These are phyloP conservation scores for Austroboletus eburneus DNA, from an alignment of 768 basidiomycete genomes.

Conservation along the genomic window DNA sequence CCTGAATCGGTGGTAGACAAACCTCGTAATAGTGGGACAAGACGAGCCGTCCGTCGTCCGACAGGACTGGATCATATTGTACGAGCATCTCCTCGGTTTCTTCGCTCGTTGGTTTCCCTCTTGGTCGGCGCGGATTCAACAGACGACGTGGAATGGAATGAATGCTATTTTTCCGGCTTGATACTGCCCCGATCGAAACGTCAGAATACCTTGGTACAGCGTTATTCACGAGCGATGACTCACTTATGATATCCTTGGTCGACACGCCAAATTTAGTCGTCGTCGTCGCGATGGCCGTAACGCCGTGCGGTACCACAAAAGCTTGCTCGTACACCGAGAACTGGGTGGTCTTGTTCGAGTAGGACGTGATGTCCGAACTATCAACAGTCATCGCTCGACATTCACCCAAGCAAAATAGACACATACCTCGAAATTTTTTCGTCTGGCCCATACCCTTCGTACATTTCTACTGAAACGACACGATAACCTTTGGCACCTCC, in stretches of 20 bases:
- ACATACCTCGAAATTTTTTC: conserved; percentile 70
- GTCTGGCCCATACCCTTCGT: conserved; percentile 68
- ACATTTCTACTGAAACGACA: conserved; percentile 82
- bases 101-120: conserved; percentile 64
- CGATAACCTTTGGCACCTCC: conserved; percentile 61
- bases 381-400: not conserved
- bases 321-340: conserved; percentile 63
- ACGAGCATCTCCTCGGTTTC: conserved; percentile 85
- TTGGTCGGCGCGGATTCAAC: conserved; percentile 81
- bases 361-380: conserved; percentile 54
- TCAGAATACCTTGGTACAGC: not conserved
- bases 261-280: conserved; percentile 87
- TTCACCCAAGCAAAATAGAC: not conserved
- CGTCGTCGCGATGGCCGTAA: conserved; percentile 71
- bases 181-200: conserved; percentile 46
- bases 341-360: conserved; percentile 48
- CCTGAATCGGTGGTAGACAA: too few relatives aligned
- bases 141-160: conserved; percentile 67
- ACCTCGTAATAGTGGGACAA: conserved; percentile 58
- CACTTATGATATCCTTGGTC: conserved; percentile 81
- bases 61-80: conserved; percentile 77
- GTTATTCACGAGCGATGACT: conserved; percentile 29
- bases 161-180: conserved; percentile 69
- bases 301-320: conserved; percentile 63
- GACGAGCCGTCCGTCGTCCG: conserved; percentile 58